Conservation (phyloP, 176 grass and related monocot species). For the Themeda triandra region DNA sequence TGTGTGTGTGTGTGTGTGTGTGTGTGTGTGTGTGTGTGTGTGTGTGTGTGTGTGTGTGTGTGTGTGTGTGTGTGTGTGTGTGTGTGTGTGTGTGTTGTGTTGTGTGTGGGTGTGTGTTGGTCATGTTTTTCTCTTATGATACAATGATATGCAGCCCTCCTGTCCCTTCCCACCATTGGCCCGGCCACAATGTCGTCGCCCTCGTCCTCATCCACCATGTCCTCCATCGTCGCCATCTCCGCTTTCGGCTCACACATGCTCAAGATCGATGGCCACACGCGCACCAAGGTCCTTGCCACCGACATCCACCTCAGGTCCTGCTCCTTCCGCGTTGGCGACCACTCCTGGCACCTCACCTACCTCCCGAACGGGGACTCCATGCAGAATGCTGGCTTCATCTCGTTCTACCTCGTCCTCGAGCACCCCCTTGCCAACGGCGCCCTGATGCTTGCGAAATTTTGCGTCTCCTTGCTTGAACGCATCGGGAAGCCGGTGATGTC, state of each 20-base stretch:
- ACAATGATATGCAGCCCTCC: too few relatives aligned
- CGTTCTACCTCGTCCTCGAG: conserved; percentile 19
- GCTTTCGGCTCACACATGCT: neutral
- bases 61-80: too few relatives aligned
- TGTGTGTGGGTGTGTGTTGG: too few relatives aligned
- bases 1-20: too few relatives aligned
- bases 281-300: conserved; percentile 7
- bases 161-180: too few relatives aligned
- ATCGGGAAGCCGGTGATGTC: neutral
- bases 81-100: too few relatives aligned
- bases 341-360: conserved; percentile 36
- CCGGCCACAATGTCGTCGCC: neutral
- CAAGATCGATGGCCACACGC: conserved; percentile 11
- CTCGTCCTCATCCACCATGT: neutral
- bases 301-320: conserved; percentile 22
- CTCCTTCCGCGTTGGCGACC: neutral
- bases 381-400: neutral
- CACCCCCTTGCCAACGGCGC: neutral
- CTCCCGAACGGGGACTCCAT: conserved; percentile 4
- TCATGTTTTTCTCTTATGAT: too few relatives aligned
- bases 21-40: too few relatives aligned
- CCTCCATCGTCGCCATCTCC: neutral
- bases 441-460: neutral
- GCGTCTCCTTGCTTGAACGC: conserved; percentile 12
- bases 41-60: too few relatives aligned